These are phyloP conservation scores for Hanseniaspora mollemarum DNA, from an alignment of 805 yeast species.

Conservation along the genomic window DNA sequence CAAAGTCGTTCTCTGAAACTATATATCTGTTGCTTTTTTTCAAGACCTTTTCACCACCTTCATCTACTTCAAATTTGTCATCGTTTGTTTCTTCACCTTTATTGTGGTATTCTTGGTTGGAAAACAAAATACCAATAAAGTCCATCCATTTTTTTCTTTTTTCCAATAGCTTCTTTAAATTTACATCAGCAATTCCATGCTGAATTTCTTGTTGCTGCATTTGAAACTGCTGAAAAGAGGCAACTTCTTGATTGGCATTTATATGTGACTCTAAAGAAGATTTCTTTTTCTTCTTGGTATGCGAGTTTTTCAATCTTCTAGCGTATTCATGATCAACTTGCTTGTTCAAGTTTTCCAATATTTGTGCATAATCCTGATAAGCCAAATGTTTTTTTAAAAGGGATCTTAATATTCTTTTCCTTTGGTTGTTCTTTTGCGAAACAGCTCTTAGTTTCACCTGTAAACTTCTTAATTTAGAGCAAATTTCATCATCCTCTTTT, in stretches of 20 bases:
- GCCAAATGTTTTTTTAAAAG: constrained; percentile 78
- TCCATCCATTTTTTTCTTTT: constrained; percentile 81
- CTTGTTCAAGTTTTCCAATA: constrained; percentile 85
- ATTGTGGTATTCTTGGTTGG: constrained; percentile 26
- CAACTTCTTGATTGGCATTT: not conserved
- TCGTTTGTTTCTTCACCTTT: constrained; percentile 33
- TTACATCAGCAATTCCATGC: constrained; percentile 65
- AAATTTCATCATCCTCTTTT: constrained; percentile 88
- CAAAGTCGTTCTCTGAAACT: constrained; percentile 11
- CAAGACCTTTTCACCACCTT: not conserved
- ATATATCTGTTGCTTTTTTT: constrained; percentile 5
- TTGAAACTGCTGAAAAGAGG: constrained; percentile 5
- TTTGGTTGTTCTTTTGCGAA: constrained; percentile 49
- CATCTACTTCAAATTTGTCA: constrained; percentile 21
- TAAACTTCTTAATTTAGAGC: constrained; percentile 64
- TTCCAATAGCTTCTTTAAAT: constrained; percentile 67
- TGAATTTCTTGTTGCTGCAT: constrained; percentile 32
- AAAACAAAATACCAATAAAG: constrained; percentile 77
- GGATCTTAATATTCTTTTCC: constrained; percentile 58
- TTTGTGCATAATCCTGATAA: constrained; percentile 85
- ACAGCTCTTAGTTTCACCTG: constrained; percentile 58
- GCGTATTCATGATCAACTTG: constrained; percentile 92
- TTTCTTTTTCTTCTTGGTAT: constrained; percentile 33
- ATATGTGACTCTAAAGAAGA: constrained; percentile 18
- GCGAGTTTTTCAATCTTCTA: constrained; percentile 67